phyloP scores from a whole-genome alignment of 2,329 filamentous ascomycete species.

The Penicillium sp. region DNA sequence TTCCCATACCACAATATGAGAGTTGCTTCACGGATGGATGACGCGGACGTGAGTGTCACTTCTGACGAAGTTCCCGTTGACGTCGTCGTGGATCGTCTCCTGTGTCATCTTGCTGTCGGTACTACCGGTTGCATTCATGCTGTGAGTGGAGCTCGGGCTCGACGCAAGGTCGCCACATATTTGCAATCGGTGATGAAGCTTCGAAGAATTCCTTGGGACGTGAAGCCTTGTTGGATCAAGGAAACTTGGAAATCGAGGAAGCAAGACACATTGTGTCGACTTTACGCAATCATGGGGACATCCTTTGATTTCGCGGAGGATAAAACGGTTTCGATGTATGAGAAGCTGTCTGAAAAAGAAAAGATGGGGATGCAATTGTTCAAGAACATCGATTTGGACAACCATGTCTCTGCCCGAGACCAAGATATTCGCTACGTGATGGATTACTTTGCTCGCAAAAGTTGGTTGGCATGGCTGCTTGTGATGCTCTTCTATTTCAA shows the following conservation, averaged over 20 bases:
- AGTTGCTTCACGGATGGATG: background rate
- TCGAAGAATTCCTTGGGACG: slow-evolving; percentile 3
- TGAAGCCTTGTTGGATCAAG: background rate
- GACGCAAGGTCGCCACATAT: background rate
- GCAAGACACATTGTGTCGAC: background rate
- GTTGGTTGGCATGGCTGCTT: background rate
- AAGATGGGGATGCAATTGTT: background rate
- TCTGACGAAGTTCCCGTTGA: slow-evolving; percentile 11
- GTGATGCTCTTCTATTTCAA: background rate
- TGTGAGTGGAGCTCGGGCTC: background rate
- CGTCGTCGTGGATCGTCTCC: slow-evolving; percentile 10
- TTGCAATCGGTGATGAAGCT: background rate
- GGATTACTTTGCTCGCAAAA: background rate
- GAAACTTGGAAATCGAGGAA: background rate
- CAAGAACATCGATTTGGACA: background rate
- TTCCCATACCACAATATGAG: background rate
- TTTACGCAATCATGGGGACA: background rate
- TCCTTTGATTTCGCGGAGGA: background rate
- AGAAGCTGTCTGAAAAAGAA: background rate
- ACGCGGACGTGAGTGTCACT: background rate
- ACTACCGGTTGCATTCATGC: slow-evolving; percentile 6
- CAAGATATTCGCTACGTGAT: background rate
- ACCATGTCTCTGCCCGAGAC: background rate
- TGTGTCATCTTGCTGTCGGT: slow-evolving; percentile 9
- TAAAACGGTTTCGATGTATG: background rate